phyloP scores from a whole-genome alignment of 352 stramenopile genomes.

The Globisporangium parvum region DNA sequence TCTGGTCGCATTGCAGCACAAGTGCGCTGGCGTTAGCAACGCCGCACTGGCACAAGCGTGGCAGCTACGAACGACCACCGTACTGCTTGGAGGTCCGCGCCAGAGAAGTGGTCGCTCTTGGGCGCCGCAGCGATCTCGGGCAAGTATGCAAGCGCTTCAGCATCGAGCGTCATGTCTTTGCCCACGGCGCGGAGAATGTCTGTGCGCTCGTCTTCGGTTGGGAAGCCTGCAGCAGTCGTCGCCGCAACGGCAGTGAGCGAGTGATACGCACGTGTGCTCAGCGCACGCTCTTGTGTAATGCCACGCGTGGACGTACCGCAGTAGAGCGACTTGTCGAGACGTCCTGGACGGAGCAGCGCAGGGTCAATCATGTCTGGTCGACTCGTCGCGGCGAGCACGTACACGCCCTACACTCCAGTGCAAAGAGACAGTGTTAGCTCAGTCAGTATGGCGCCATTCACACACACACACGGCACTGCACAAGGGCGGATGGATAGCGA shows the following conservation, averaged over 20 bases:
- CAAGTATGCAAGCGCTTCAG: constrained; percentile 68
- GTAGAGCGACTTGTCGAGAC: constrained; percentile 94
- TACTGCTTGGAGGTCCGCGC: constrained; percentile 92
- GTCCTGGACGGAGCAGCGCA: constrained; percentile 90
- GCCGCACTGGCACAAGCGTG: not conserved
- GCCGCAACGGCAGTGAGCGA: too few relatives aligned
- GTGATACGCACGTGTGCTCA: too few relatives aligned
- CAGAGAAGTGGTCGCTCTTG: constrained; percentile 83
- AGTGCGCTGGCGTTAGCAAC: not conserved
- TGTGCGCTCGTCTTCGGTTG: constrained; percentile 66
- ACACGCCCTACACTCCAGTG: constrained; percentile 56
- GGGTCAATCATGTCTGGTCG: constrained; percentile 96
- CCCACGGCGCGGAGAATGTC: constrained; percentile 76
- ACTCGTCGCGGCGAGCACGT: constrained; percentile 95
- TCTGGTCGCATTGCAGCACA: constrained; percentile 23
- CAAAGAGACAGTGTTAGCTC: not conserved
- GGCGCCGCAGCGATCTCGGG: constrained; percentile 56
- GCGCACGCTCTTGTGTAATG: too few relatives aligned
- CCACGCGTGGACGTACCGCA: constrained; percentile 32
- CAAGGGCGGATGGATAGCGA: not conserved
- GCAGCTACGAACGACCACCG: not conserved
- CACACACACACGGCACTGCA: not conserved
- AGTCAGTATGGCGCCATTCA: constrained; percentile 5
- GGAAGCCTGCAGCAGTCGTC: constrained; percentile 55
- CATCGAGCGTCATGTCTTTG: constrained; percentile 70